Evolutionary conservation across 2,329 filamentous ascomycete genomes (phyloP).

Genomic region (Penicillium olsonii): DNA sequence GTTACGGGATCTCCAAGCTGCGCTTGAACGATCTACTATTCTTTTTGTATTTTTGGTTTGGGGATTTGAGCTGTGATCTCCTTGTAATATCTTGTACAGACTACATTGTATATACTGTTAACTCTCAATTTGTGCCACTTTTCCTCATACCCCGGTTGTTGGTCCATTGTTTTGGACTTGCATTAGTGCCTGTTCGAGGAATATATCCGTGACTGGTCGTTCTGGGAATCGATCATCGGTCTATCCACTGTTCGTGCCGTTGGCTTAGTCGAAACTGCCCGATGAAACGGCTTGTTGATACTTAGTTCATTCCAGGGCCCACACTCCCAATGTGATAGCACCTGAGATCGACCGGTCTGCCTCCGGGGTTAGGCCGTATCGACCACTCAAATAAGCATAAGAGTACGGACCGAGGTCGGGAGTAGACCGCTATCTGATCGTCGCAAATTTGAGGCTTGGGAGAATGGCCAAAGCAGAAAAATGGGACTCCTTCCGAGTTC

Average conservation of each 20-base stretch:
- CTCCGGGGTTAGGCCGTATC: too few species aligned
- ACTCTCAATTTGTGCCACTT: not conserved
- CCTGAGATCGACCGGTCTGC: too few species aligned
- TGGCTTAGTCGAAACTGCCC: too few species aligned
- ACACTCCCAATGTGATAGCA: too few species aligned
- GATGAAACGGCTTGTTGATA: not conserved
- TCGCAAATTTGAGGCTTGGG: not conserved
- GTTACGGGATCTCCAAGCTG: constrained; percentile 2
- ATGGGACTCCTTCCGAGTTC: not conserved
- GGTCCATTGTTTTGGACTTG: not conserved
- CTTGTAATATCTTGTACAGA: constrained; percentile 11
- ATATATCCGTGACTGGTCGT: not conserved
- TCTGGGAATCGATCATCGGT: not conserved
- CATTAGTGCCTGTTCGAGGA: not conserved
- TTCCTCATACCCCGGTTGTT: not conserved
- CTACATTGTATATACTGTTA: not conserved
- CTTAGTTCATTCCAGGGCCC: not conserved
- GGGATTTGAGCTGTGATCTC: not conserved
- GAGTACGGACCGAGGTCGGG: too few species aligned
- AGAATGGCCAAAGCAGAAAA: not conserved
- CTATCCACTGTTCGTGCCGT: too few species aligned
- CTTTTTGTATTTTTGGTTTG: not conserved
- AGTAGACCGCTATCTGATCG: not conserved
- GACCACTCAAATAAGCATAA: too few species aligned
- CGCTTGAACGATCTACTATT: not conserved